Evolutionary conservation across 306 rosid genomes (phyloP), one percentile per base, ranked within the genome.

Genomic region (Carpinus fangiana): DNA sequence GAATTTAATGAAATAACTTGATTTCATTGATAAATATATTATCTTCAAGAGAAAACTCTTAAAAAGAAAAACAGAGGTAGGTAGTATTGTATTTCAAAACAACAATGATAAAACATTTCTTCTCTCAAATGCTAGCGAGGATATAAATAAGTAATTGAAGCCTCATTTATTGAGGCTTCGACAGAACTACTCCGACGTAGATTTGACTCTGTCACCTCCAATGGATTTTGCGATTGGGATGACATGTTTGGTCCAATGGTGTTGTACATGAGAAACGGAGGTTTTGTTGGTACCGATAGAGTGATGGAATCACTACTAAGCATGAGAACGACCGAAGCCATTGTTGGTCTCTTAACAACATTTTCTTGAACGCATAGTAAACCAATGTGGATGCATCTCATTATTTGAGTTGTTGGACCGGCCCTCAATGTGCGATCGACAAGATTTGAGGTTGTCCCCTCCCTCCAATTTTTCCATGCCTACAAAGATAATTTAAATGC

Each of bases 361-460:
- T 41, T 41, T 41, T 4, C 45, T 41, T 84, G 81, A 23, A 80
- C 73, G 4, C 82, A 77, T 7, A 67, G 20, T 61, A 80, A 17
- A 2, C 77, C 84, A 21, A 84, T 73, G 34, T 76, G 80, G 26
- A 82, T 52, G 47, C 80, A 85, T 79, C 82, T 82, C 41, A 79
- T 0, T 4, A 52, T 52, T 23, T 70, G 43, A 46, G 26, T 17
- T 6, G 54, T n/a, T 7, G 66, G 20, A 18, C 43, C 4, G n/a
- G 1, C 59, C 66, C 68, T n/a, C 16, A 56, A 20, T 56, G 62
- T 21, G 31, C 12, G 62, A 56, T 56, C 31, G 8, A 20, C 12
- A 11, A 59, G 65, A 59, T 59, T 59, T 59, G 65, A 59, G 23
- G 2, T 16, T 21, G 14, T 73, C 50, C 66, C 68, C 43, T 73